Evolutionary conservation across 2,329 filamentous ascomycete genomes (phyloP).

Genomic region (Pseudogymnoascus sp.): DNA sequence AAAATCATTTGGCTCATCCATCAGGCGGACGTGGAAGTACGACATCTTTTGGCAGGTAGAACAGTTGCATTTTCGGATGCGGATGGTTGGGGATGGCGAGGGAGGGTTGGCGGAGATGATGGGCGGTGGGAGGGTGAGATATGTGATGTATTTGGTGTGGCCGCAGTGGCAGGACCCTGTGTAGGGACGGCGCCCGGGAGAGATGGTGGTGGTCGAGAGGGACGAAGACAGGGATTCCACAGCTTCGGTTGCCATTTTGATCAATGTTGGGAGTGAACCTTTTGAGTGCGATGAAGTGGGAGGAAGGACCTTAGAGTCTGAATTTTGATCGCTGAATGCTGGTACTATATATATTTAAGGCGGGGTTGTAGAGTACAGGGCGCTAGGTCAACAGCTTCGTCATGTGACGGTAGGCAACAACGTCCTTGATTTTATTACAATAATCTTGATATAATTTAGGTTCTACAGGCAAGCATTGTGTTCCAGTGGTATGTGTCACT

Average conservation of each 20-base stretch:
- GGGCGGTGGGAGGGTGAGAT: slow-evolving; percentile 33
- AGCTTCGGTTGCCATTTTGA: not conserved
- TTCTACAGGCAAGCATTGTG: not conserved
- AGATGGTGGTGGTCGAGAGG: not conserved
- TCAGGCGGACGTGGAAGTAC: slow-evolving; percentile 37
- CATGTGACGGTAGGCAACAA: not conserved
- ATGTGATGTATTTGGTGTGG: slow-evolving; percentile 34
- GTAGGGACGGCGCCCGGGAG: slow-evolving; percentile 20
- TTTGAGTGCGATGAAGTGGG: too few relatives aligned
- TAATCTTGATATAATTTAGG: not conserved
- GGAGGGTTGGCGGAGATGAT: slow-evolving; percentile 21
- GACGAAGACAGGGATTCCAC: not conserved
- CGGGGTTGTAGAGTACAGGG: slow-evolving; percentile 4
- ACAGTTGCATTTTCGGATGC: slow-evolving; percentile 37
- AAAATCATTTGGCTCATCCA: slow-evolving; percentile 34
- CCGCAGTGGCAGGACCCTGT: slow-evolving; percentile 41
- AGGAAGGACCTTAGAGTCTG: not conserved
- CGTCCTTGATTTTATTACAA: not conserved
- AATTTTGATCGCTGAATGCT: not conserved
- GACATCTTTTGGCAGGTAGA: slow-evolving; percentile 40
- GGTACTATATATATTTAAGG: not conserved
- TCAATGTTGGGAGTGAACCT: not conserved
- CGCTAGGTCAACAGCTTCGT: not conserved
- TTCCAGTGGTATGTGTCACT: not conserved
- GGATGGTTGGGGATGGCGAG: slow-evolving; percentile 25